Percentiles rank a stretch among this genome's conserved stretches.
phyloP scores from a whole-genome alignment of 345 rosid genomes.

The Rubroshorea leprosula region DNA sequence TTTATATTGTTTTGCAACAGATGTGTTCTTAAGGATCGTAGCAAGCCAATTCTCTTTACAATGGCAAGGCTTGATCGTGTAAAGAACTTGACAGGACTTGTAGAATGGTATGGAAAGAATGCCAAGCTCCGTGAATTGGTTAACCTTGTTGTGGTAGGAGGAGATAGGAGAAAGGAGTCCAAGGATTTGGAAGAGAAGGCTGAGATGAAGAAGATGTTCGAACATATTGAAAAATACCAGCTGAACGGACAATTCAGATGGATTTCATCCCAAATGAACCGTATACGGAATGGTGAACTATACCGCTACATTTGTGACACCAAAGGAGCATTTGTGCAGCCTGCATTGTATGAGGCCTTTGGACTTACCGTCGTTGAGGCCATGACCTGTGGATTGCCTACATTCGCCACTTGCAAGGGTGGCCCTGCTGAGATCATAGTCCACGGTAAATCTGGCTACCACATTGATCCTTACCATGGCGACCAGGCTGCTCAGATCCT shows the following conservation, averaged over 20 bases:
- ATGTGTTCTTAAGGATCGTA: constrained; percentile 75
- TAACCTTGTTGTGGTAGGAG: constrained; percentile 89
- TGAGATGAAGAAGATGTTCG: constrained; percentile 87
- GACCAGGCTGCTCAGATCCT: constrained; percentile 67
- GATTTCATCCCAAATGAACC: constrained; percentile 91
- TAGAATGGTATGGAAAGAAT: constrained; percentile 88
- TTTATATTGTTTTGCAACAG: constrained; percentile 24
- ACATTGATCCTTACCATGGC: constrained; percentile 92
- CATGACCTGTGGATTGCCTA: constrained; percentile 85
- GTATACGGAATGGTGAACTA: constrained; percentile 73
- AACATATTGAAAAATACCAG: constrained; percentile 55
- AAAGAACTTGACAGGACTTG: constrained; percentile 76
- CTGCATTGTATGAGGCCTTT: constrained; percentile 78
- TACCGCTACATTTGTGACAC: constrained; percentile 77
- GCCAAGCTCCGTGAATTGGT: constrained; percentile 49
- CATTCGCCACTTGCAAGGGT: constrained; percentile 79
- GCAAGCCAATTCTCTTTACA: constrained; percentile 80
- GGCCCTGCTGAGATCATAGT: constrained; percentile 97
- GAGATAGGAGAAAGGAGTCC: constrained; percentile 87
- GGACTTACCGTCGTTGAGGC: constrained; percentile 89
- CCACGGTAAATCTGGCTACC: constrained; percentile 74
- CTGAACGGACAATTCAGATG: constrained; percentile 78
- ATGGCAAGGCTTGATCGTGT: constrained; percentile 95
- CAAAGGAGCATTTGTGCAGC: constrained; percentile 89
- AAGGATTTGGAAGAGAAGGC: constrained; percentile 88